These are phyloP conservation scores for Epithemia pelagica DNA, from an alignment of 108 stramenopile species.

Conservation along the genomic window DNA sequence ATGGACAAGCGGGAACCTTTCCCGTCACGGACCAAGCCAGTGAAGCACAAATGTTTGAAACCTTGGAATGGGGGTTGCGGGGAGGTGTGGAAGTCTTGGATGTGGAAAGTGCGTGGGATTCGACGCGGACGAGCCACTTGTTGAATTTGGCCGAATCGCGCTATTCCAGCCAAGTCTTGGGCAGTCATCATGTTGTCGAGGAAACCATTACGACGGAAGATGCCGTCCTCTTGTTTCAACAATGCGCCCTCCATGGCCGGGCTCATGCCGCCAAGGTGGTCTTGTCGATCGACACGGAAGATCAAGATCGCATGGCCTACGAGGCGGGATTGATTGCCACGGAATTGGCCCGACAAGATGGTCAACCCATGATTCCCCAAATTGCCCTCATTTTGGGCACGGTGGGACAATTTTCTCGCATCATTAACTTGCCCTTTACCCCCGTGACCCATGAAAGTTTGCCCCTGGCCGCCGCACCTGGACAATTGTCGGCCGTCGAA, in stretches of 20 bases:
- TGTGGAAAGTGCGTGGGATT: slow-evolving; percentile 91
- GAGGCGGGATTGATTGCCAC: slow-evolving; percentile 53
- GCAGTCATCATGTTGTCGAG: slow-evolving; percentile 87
- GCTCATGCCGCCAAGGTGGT: slow-evolving; percentile 92
- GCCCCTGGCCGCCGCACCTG: slow-evolving; percentile 91
- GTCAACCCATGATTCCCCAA: slow-evolving; percentile 76
- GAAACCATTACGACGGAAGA: slow-evolving; percentile 56
- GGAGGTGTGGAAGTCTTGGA: slow-evolving; percentile 93
- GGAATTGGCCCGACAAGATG: slow-evolving; percentile 31
- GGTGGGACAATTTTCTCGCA: slow-evolving; percentile 79
- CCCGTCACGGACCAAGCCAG: slow-evolving; percentile 78
- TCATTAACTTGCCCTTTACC: slow-evolving; percentile 89
- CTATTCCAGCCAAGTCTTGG: slow-evolving; percentile 81
- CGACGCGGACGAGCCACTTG: slow-evolving; percentile 40
- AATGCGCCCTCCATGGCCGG: slow-evolving; percentile 81
- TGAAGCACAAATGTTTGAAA: slow-evolving; percentile 71
- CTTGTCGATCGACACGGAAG: slow-evolving; percentile 64
- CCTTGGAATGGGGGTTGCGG: slow-evolving; percentile 80
- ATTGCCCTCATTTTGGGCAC: slow-evolving; percentile 86
- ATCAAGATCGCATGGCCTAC: slow-evolving; percentile 73
- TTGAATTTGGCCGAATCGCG: slow-evolving; percentile 49
- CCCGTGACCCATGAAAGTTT: slow-evolving; percentile 93
- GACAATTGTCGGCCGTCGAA: slow-evolving; percentile 91
- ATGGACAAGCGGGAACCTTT: slow-evolving; percentile 91
- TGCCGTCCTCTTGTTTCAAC: slow-evolving; percentile 69